Evolutionary conservation across 2,329 filamentous ascomycete species (phyloP).

Genomic region (Colletotrichum lentis): DNA sequence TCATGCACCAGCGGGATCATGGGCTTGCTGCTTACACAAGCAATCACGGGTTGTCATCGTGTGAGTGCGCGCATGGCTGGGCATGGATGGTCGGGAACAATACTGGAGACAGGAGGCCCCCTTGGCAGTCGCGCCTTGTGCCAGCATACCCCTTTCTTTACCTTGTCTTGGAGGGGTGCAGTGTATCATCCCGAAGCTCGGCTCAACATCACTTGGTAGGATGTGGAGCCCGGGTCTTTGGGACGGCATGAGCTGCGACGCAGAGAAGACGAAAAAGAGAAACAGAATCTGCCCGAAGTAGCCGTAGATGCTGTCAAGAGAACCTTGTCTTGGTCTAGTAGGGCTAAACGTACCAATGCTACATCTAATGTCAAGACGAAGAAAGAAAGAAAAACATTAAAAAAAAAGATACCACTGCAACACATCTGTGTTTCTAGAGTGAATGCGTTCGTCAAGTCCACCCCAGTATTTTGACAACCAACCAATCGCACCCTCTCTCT

Average conservation of each 20-base stretch:
- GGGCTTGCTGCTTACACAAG: not conserved
- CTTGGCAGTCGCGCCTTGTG: conserved; percentile 10
- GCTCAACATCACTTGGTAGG: conserved; percentile 18
- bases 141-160: not conserved
- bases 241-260: conserved; percentile 1
- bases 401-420: not conserved
- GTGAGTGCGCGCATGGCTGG: not conserved
- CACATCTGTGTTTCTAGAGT: not conserved
- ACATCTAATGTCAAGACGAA: conserved; percentile 33
- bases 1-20: conserved; percentile 18
- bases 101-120: conserved; percentile 21
- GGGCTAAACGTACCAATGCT: conserved; percentile 25
- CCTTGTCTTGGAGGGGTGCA: conserved; percentile 1
- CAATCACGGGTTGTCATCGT: conserved; percentile 11
- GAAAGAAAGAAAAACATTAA: not conserved
- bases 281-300: conserved; percentile 14
- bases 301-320: conserved; percentile 23
- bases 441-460: too few relatives aligned
- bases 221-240: conserved; percentile 4
- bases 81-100: conserved; percentile 2
- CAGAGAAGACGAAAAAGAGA: not conserved
- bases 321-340: conserved; percentile 15
- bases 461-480: too few relatives aligned
- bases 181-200: conserved; percentile 36
- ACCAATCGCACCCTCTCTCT: too few relatives aligned